Evolutionary conservation across 345 rosid species (phyloP).

Genomic region (Zanthoxylum bungeanum): DNA sequence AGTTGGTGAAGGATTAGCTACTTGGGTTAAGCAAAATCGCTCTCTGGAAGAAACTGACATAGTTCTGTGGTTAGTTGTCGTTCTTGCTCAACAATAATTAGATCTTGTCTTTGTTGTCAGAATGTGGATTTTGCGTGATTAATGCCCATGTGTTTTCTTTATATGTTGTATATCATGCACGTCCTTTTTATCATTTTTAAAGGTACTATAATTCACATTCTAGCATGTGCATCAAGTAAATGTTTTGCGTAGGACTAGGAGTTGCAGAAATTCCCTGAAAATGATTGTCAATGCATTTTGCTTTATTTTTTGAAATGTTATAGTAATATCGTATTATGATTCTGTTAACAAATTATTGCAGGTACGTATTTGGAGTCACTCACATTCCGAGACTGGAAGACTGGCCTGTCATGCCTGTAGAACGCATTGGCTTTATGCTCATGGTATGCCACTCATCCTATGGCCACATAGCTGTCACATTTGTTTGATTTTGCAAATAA

Average conservation of each 20-base stretch:
- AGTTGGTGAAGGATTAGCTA: constrained; percentile 69
- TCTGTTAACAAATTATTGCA: constrained; percentile 15
- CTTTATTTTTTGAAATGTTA: no score
- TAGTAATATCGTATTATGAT: neutral
- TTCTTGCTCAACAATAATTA: neutral
- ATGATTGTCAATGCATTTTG: neutral
- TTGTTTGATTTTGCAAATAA: neutral
- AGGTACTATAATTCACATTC: neutral
- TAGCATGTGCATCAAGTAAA: neutral
- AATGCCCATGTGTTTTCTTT: neutral
- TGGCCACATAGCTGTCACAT: neutral
- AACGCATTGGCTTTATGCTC: constrained; percentile 61
- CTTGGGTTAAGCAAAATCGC: no score
- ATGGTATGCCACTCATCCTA: constrained; percentile 33
- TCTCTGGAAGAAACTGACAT: constrained; percentile 65
- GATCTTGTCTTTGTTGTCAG: neutral
- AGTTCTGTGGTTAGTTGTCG: constrained; percentile 56
- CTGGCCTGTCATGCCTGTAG: no score
- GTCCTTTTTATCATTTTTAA: neutral
- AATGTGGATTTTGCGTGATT: neutral
- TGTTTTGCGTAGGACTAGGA: neutral
- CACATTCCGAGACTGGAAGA: constrained; percentile 73
- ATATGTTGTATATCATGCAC: neutral
- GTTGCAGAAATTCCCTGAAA: neutral
- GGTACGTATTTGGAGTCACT: no score